Percentiles rank a stretch among this genome's conserved stretches.
Evolutionary conservation across 768 basidiomycete genomes (phyloP).

Genomic region (Leccinum arenicola): DNA sequence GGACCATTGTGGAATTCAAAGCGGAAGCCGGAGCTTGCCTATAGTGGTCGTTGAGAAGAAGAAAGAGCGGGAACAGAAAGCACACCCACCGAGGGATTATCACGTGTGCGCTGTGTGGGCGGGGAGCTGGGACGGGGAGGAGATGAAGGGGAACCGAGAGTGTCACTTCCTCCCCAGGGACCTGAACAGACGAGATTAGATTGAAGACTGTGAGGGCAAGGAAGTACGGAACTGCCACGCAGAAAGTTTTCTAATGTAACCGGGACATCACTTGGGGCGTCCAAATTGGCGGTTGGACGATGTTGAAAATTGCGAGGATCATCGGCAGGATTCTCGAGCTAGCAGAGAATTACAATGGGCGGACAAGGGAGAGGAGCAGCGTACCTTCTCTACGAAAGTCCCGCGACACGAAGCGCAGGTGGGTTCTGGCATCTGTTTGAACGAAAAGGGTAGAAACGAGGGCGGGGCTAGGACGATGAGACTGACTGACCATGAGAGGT

Average conservation of each 20-base stretch:
- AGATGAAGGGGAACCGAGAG: not conserved
- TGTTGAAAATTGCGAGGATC: slow-evolving; percentile 70
- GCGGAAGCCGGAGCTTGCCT: slow-evolving; percentile 28
- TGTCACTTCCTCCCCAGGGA: not conserved
- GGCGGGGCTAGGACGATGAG: not conserved
- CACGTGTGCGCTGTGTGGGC: slow-evolving; percentile 15
- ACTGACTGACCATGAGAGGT: slow-evolving; percentile 67
- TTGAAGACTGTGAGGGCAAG: not conserved
- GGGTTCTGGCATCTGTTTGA: slow-evolving; percentile 68
- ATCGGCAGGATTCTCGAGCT: slow-evolving; percentile 75
- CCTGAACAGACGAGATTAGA: slow-evolving; percentile 7
- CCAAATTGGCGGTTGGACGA: slow-evolving; percentile 26
- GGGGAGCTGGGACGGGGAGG: slow-evolving; percentile 15
- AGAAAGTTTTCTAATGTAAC: slow-evolving; percentile 48
- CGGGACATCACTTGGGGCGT: slow-evolving; percentile 32
- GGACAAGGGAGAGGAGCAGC: not conserved
- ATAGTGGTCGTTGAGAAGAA: not conserved
- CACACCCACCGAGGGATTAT: slow-evolving; percentile 13
- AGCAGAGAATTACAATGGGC: slow-evolving; percentile 7
- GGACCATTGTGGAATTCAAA: slow-evolving; percentile 36
- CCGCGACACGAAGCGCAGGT: slow-evolving; percentile 81
- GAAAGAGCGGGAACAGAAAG: not conserved
- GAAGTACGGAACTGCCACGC: slow-evolving; percentile 33
- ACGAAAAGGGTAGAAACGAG: slow-evolving; percentile 5
- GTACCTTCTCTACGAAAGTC: slow-evolving; percentile 76